Conservation (phyloP, 2,329 filamentous ascomycete species). For the Colletotrichum sp. region DNA sequence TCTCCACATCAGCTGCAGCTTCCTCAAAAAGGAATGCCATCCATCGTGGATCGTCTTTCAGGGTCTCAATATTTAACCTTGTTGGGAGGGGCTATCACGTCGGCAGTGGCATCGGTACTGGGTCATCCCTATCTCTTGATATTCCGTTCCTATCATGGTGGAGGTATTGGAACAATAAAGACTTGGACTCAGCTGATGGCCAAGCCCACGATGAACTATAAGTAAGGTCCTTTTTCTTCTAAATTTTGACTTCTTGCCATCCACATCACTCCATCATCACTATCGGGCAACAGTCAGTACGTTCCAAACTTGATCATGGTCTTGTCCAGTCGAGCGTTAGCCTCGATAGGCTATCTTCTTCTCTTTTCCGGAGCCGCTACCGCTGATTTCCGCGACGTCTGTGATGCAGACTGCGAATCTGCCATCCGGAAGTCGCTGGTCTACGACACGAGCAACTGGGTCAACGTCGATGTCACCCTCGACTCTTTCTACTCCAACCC, state of each 20-base stretch:
- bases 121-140: neutral
- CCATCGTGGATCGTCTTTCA: accelerated
- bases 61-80: neutral
- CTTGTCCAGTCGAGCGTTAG: accelerated
- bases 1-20: neutral
- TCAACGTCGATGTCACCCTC: neutral
- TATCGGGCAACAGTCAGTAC: accelerated
- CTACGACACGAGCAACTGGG: slow-evolving; percentile 4
- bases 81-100: neutral
- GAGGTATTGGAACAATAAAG: neutral
- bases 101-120: neutral
- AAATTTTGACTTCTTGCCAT: accelerated
- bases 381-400: neutral
- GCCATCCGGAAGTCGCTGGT: neutral
- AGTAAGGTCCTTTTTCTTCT: accelerated
- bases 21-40: neutral
- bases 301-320: neutral
- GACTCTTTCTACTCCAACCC: slow-evolving; percentile 21
- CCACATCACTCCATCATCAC: accelerated
- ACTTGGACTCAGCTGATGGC: neutral
- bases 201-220: neutral
- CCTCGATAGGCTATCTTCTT: neutral
- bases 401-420: slow-evolving; percentile 16
- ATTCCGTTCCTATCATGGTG: neutral
- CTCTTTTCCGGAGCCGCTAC: accelerated